Conservation (phyloP, 805 yeast genomes). For the Zygosaccharomyces bisporus region DNA sequence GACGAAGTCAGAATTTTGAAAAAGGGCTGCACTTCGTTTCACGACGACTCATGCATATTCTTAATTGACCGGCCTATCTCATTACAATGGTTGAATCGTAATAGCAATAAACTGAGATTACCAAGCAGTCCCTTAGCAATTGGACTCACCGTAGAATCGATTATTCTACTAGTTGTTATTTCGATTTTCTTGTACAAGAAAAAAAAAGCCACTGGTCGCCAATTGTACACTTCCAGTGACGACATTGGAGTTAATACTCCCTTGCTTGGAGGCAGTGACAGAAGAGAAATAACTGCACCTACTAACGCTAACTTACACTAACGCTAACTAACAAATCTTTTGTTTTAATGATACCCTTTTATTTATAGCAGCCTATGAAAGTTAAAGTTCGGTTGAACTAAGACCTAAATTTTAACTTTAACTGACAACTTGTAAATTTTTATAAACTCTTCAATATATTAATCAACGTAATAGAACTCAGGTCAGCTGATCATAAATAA, state of each 20-base stretch:
- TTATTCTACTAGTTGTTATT: slow-evolving; percentile 24
- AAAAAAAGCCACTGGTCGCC: not conserved
- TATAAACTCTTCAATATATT: no score
- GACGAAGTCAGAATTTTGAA: slow-evolving; percentile 56
- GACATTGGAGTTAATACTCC: slow-evolving; percentile 6
- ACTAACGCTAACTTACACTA: no score
- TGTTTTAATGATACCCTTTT: no score
- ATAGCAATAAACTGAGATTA: slow-evolving; percentile 53
- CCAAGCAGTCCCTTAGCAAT: slow-evolving; percentile 66
- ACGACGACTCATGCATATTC: slow-evolving; percentile 49
- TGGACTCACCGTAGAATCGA: slow-evolving; percentile 61
- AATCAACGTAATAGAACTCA: no score
- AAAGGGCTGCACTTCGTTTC: slow-evolving; percentile 54
- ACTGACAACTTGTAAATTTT: no score
- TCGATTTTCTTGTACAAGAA: not conserved
- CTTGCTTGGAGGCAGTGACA: not conserved
- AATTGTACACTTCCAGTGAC: not conserved
- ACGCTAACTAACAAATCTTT: no score
- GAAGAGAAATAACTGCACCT: no score
- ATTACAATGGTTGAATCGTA: slow-evolving; percentile 55
- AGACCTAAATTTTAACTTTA: no score
- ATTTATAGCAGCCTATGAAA: no score
- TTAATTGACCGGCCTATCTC: slow-evolving; percentile 65
- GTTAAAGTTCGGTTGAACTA: no score
- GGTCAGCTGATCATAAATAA: no score